Percentiles rank a stretch among this genome's conserved stretches.
Evolutionary conservation across 129 eudicot species (phyloP).

Genomic region (Solidago caesia): DNA sequence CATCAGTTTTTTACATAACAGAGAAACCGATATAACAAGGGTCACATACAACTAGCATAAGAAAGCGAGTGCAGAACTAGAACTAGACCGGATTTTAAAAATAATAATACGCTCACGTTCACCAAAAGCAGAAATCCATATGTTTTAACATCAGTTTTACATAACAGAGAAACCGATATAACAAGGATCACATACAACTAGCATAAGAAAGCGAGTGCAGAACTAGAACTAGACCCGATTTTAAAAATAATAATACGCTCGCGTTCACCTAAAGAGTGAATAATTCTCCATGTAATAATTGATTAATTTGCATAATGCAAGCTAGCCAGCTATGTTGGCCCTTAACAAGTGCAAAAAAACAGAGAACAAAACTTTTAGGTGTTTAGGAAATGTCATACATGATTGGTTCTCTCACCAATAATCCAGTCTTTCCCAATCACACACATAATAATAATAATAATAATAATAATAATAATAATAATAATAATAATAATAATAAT

Average conservation of each 20-base stretch:
- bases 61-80: constrained; percentile 1
- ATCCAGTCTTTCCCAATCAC: constrained; percentile 1
- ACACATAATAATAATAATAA: neutral
- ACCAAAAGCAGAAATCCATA: neutral
- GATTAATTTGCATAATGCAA: constrained; percentile 26
- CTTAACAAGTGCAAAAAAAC: constrained; percentile 21
- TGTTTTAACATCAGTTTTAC: neutral
- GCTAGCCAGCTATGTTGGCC: constrained; percentile 33
- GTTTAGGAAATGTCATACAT: constrained; percentile 8
- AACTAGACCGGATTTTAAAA: neutral
- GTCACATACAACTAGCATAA: neutral
- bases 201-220: neutral
- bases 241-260: too few species aligned
- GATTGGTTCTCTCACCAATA: constrained; percentile 28
- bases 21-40: neutral
- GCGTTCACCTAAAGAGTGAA: neutral
- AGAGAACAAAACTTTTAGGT: constrained; percentile 20
- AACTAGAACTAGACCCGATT: neutral
- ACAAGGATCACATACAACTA: neutral
- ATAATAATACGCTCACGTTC: too few species aligned
- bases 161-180: neutral
- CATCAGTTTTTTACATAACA: neutral
- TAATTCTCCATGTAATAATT: constrained; percentile 10
- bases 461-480: constrained; percentile 2
- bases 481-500: too few species aligned